Evolutionary conservation across 345 rosid genomes (phyloP), one percentile per base, ranked within the genome.

Genomic region (Luvunga scandens): DNA sequence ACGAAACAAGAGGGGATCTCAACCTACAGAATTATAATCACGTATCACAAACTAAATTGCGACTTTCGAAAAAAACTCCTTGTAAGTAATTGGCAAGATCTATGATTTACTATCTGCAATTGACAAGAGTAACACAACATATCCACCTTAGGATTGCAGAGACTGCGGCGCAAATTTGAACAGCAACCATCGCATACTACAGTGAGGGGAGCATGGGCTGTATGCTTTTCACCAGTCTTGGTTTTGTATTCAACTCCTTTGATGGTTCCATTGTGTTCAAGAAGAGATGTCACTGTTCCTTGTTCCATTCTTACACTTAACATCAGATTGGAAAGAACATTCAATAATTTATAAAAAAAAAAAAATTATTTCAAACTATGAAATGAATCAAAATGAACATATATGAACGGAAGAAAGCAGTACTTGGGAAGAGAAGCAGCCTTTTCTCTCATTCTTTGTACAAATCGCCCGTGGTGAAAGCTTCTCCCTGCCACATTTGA

Each of bases 1-100:
- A 91, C 92, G 36, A 88, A 88, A 78, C 53, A 79, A 64, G 94
- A 94, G 2, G 87, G 91, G 19, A 86, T 81, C 27, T 91, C 91
- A 65, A 92, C 91, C 96, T 91, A 82, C 67, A 81, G 27, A 77
- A 60, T 28, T 7, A 71, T 30, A 25, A 71, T 53, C 45, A n/a
- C n/a, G n/a, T n/a, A n/a, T n/a, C n/a, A 34, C 10, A 34, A 66
- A 16, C 21, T 66, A 21, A 31, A 33, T 33, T 33, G 0, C 0
- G 21, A 16, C n/a, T 42, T 69, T 45, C 18, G 9, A 14, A 4
- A 68, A 25, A 6, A 12, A 24, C 6, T 69, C 22, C 21, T 2
- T 5, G 7, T 39, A 39, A n/a, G 56, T 19, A 30, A 33, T 31
- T 19, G 55, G 31, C 21, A 10, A 48, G 56, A 45, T 45, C 9